These are phyloP conservation scores for Phytophthora nicotianae DNA, from an alignment of 352 stramenopile genomes.

Conservation along the genomic window DNA sequence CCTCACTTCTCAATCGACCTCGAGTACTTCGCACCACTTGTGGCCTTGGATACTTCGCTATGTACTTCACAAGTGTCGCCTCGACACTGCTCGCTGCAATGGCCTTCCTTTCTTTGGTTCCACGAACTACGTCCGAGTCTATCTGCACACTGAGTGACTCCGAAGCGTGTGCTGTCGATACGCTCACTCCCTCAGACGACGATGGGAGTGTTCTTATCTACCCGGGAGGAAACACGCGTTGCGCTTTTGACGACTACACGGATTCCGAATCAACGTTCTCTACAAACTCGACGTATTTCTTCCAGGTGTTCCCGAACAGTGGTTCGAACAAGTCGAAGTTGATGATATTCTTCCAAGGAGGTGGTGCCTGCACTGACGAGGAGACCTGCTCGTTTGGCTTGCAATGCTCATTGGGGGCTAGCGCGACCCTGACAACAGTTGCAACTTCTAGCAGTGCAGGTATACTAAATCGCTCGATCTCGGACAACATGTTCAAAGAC, in stretches of 20 bases:
- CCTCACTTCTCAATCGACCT: conserved; percentile 18
- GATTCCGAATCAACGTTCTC: conserved; percentile 36
- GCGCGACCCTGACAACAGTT: conserved; percentile 47
- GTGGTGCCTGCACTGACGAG: conserved; percentile 60
- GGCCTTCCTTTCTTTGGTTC: conserved; percentile 12
- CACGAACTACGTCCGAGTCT: conserved; percentile 18
- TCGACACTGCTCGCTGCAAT: conserved; percentile 19
- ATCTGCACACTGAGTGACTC: conserved; percentile 38
- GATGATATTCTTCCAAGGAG: conserved; percentile 68
- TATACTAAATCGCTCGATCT: conserved; percentile 52
- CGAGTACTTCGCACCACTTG: not conserved
- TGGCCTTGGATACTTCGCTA: not conserved
- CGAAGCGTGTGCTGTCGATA: conserved; percentile 35
- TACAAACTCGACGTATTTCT: conserved; percentile 61
- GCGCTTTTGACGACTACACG: conserved; percentile 51
- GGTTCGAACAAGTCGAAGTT: conserved; percentile 58
- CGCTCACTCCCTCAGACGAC: conserved; percentile 25
- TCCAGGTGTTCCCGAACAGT: conserved; percentile 57
- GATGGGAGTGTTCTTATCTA: conserved; percentile 53
- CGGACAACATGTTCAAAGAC: conserved; percentile 67
- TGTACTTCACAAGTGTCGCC: not conserved
- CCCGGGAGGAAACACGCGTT: conserved; percentile 52
- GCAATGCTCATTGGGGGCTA: conserved; percentile 49
- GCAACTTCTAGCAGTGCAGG: conserved; percentile 47
- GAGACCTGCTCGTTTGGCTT: conserved; percentile 61